Conservation (phyloP, 345 rosid genomes). For the Aethionema arabicum region DNA sequence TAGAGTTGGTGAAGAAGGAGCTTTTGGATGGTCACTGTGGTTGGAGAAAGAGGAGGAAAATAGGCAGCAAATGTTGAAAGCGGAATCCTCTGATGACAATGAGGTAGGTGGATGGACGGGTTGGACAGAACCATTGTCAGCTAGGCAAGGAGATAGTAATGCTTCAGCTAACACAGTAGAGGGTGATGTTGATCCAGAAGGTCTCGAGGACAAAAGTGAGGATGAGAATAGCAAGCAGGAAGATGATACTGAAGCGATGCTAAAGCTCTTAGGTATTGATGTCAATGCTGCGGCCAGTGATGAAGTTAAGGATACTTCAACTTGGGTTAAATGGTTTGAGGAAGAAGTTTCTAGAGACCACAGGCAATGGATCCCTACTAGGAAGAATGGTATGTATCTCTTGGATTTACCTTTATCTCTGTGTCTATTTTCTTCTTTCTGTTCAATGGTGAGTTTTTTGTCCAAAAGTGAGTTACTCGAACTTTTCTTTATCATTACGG, state of each 20-base stretch:
- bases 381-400: slow-evolving; percentile 51
- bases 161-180: slow-evolving; percentile 40
- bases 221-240: slow-evolving; percentile 54
- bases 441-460: slow-evolving; percentile 1
- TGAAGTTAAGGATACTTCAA: slow-evolving; percentile 72
- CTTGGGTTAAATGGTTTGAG: slow-evolving; percentile 87
- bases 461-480: slow-evolving; percentile 2
- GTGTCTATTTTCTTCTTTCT: slow-evolving; percentile 5
- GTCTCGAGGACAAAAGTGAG: slow-evolving; percentile 48
- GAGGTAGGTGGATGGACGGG: slow-evolving; percentile 98
- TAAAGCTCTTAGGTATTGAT: slow-evolving; percentile 81
- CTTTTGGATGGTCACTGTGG: slow-evolving; percentile 90
- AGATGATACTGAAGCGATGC: slow-evolving; percentile 81
- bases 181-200: slow-evolving; percentile 37
- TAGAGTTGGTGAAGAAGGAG: slow-evolving; percentile 95
- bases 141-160: slow-evolving; percentile 37
- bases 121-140: slow-evolving; percentile 77
- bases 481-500: neutral
- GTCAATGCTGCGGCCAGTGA: slow-evolving; percentile 53
- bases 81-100: slow-evolving; percentile 52
- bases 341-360: slow-evolving; percentile 78
- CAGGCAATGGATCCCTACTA: slow-evolving; percentile 88
- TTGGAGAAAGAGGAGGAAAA: slow-evolving; percentile 92
- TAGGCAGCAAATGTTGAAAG: slow-evolving; percentile 65
- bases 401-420: slow-evolving; percentile 14